Evolutionary conservation across 2,329 filamentous ascomycete species (phyloP).

Genomic region (Hymenoscyphus fructigenus): DNA sequence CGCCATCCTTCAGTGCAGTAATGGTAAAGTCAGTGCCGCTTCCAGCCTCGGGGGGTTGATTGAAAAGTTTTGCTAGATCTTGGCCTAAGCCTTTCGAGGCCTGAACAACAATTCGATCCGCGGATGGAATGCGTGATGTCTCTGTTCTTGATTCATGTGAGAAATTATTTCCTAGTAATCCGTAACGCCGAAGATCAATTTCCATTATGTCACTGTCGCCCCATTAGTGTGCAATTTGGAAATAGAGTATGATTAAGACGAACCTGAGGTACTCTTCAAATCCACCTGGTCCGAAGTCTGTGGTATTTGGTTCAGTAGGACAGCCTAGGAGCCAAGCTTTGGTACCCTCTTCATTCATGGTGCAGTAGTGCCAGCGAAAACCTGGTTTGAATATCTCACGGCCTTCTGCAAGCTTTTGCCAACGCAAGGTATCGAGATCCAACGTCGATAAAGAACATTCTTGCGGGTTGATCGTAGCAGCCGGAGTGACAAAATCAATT

Average conservation of each 20-base stretch:
- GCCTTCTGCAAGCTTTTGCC: conserved; percentile 93
- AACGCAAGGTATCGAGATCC: conserved; percentile 81
- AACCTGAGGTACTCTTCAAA: conserved; percentile 82
- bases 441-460: conserved; percentile 90
- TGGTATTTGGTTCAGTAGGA: conserved; percentile 67
- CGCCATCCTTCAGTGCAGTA: conserved; percentile 80
- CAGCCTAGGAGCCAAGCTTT: conserved; percentile 97
- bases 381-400: conserved; percentile 87
- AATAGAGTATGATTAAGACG: conserved; percentile 24
- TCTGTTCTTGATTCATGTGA: conserved; percentile 53
- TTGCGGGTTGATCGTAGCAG: conserved; percentile 78
- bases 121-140: conserved; percentile 48
- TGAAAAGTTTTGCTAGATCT: conserved; percentile 84
- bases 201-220: conserved; percentile 71
- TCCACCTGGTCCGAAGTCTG: conserved; percentile 65
- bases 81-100: conserved; percentile 71
- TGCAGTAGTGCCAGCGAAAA: conserved; percentile 99
- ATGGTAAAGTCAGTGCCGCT: conserved; percentile 90
- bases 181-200: conserved; percentile 88
- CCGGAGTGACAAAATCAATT: conserved; percentile 91
- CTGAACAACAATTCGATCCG: conserved; percentile 46
- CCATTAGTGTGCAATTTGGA: not conserved
- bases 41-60: conserved; percentile 77
- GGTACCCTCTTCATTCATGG: conserved; percentile 90
- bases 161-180: conserved; percentile 79